A percentile compares a stretch with the other conserved stretches of the same genome.
phyloP scores from a whole-genome alignment of 73 alveolate genomes.

The Paramecium bursaria region DNA sequence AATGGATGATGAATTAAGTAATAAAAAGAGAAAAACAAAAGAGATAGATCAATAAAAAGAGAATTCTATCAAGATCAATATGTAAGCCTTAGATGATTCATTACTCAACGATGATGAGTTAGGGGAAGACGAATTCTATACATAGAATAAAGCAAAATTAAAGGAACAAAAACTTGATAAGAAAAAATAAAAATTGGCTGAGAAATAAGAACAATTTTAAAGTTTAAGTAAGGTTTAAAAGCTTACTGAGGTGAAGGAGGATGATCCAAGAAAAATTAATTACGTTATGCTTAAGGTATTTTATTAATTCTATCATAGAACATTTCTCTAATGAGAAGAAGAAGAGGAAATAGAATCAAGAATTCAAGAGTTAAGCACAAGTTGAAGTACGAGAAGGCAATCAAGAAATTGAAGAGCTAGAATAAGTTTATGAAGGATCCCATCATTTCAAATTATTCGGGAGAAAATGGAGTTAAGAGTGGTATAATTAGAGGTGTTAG shows the following conservation, averaged over 20 bases:
- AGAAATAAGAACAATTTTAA: constrained; percentile 2
- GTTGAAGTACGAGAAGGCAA: constrained; percentile 34
- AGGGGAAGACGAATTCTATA: constrained; percentile 32
- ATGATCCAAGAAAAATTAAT: constrained; percentile 58
- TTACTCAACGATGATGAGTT: background rate
- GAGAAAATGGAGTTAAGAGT: background rate
- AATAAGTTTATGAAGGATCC: constrained; percentile 25
- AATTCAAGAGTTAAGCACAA: constrained; percentile 50
- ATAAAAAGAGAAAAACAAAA: background rate
- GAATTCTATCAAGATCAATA: constrained; percentile 3
- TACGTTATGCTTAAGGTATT: constrained; percentile 58
- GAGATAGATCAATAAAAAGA: constrained; percentile 4
- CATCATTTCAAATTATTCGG: background rate
- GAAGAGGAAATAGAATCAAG: constrained; percentile 50
- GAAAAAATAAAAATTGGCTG: background rate
- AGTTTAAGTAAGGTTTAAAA: constrained; percentile 15
- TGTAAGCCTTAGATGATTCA: background rate
- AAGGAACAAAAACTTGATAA: constrained; percentile 20
- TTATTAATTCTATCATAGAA: constrained; percentile 23
- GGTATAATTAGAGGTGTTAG: constrained; percentile 10
- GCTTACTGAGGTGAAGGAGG: background rate
- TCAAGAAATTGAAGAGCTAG: constrained; percentile 13
- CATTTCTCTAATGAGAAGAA: constrained; percentile 29
- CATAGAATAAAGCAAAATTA: constrained; percentile 6
- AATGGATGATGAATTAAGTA: background rate